phyloP scores from a whole-genome alignment of 768 basidiomycete genomes.

The Termitomyces sp. region DNA sequence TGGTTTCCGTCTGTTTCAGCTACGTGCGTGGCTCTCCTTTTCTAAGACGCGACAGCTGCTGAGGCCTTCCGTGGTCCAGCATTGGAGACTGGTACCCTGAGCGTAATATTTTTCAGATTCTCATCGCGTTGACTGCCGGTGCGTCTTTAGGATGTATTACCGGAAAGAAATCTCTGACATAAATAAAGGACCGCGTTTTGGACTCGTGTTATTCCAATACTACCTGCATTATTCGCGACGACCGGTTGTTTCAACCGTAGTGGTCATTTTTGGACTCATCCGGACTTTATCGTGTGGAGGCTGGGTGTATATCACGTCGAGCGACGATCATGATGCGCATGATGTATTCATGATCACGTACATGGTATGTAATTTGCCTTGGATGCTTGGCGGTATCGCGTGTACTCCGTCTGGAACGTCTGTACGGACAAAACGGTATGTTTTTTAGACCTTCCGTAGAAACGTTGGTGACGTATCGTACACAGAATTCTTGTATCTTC shows the following conservation, averaged over 20 bases:
- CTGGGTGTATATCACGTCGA: conserved; percentile 88
- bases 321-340: conserved; percentile 77
- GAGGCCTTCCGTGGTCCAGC: conserved; percentile 27
- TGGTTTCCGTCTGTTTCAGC: conserved; percentile 91
- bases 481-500: conserved; percentile 47
- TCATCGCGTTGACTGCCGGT: conserved; percentile 84
- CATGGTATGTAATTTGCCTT: conserved; percentile 78
- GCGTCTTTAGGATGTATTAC: not conserved
- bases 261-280: conserved; percentile 58
- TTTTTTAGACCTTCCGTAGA: not conserved
- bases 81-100: conserved; percentile 93
- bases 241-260: conserved; percentile 40
- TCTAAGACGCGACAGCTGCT: not conserved
- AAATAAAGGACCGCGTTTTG: conserved; percentile 65
- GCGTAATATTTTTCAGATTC: conserved; percentile 76
- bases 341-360: conserved; percentile 87
- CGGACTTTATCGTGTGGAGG: conserved; percentile 83
- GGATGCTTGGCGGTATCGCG: conserved; percentile 73
- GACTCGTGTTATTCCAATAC: conserved; percentile 58
- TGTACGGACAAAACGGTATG: conserved; percentile 50
- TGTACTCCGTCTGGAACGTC: conserved; percentile 41
- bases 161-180: not conserved
- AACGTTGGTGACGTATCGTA: not conserved
- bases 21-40: conserved; percentile 41
- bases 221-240: conserved; percentile 40